A percentile compares a stretch with the other conserved stretches of the same genome.
phyloP scores from a whole-genome alignment of 352 stramenopile genomes.

The Aphanomyces stellatus region DNA sequence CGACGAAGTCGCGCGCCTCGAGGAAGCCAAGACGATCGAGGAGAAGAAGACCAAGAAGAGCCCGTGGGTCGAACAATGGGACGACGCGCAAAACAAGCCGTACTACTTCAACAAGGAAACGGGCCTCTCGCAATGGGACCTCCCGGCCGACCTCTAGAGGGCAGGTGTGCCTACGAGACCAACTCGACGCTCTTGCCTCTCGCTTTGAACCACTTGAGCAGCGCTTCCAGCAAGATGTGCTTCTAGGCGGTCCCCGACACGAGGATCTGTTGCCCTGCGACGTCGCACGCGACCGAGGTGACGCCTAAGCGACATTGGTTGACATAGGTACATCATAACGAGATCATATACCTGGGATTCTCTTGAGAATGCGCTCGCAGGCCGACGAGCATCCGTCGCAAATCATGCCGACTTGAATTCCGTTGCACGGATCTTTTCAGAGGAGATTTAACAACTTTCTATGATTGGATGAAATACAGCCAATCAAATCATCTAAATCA shows the following conservation, averaged over 20 bases:
- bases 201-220: constrained; percentile 84
- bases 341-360: constrained; percentile 63
- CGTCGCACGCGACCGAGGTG: constrained; percentile 69
- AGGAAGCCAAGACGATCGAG: constrained; percentile 27
- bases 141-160: constrained; percentile 59
- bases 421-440: constrained; percentile 44
- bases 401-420: constrained; percentile 87
- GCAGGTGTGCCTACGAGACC: constrained; percentile 33
- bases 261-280: constrained; percentile 83
- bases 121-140: constrained; percentile 70
- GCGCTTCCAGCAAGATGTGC: constrained; percentile 70
- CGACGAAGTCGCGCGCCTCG: constrained; percentile 38
- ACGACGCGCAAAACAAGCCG: constrained; percentile 56
- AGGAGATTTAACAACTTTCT: neutral
- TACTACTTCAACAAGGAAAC: constrained; percentile 88
- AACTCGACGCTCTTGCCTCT: constrained; percentile 82
- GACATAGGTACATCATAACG: neutral
- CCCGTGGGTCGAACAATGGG: constrained; percentile 71
- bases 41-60: constrained; percentile 23
- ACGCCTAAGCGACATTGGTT: constrained; percentile 37
- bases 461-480: no score
- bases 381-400: constrained; percentile 85
- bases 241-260: constrained; percentile 68
- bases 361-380: constrained; percentile 83
- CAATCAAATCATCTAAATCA: no score